Base-by-base conservation (phyloP, 352 stramenopile genomes). In the Phytophthora europaea region DNA sequence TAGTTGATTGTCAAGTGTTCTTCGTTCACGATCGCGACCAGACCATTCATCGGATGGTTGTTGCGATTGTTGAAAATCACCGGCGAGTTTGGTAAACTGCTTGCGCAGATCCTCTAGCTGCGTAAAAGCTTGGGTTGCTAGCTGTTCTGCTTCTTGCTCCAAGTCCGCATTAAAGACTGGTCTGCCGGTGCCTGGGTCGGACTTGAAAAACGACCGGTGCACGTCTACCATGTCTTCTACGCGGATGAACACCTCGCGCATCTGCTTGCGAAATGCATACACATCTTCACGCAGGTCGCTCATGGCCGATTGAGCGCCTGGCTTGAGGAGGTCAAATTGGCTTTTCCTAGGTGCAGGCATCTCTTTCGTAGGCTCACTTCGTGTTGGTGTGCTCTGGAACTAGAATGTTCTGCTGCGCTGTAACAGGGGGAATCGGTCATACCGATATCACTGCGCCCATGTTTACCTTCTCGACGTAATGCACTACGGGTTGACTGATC, bases 221-320 rank as follows among this genome's bases (percentile, higher is more conserved):
- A 76, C 52, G 28, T 92, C 86, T 2, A 91, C 80, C 82, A 93
- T 89, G 23, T 93, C 83, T 40, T 93, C 86, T 1, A 92, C 69
- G 2, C 75, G 77, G 18, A 72, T 78, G 55, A 92, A 92, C 0
- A 82, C 70, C 55, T 91, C 72, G 2, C 84, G 84, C 82, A 93
- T 92, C 23, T 84, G 64, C 36, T 85, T 83, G 16, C 82, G 84
- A 55, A 93, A 93, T 6, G 57, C 72, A 33, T 92, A 93, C 33
- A 90, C 72, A 31, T 89, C 76, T 57, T 91, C 78, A 6, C 84
- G 79, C 13, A 80, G 76, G 22, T 87, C 73, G 10, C 23, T 69
- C 55, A 66, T 70, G 2, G 36, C 16, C 6, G 70, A 62, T 34
- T 65, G 22, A 60, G 52, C 18, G 6, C 22, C 15, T n/a, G 5